Conservation (phyloP, 2,329 filamentous ascomycete species). For the Zymoseptoria crescenta region DNA sequence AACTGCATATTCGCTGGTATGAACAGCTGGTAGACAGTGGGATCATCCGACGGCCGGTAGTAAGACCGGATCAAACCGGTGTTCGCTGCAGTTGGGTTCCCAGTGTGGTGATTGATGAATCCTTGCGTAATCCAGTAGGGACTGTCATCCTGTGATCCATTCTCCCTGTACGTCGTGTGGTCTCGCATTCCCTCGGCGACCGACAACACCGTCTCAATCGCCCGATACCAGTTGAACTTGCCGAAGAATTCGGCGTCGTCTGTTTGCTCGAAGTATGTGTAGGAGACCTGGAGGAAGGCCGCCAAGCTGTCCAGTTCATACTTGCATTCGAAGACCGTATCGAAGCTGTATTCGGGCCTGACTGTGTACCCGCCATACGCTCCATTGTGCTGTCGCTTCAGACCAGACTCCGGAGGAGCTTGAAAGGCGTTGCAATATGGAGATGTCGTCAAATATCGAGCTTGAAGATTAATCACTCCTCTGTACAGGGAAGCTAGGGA, state of each 20-base stretch:
- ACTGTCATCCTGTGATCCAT: constrained; percentile 7
- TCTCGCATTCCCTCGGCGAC: constrained; percentile 11
- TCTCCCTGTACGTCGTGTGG: constrained; percentile 8
- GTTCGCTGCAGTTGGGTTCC: constrained; percentile 38
- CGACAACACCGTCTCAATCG: constrained; percentile 8
- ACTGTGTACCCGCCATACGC: constrained; percentile 33
- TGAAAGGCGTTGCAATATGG: constrained; percentile 47
- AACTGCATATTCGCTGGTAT: constrained; percentile 61
- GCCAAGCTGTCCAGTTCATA: constrained; percentile 45
- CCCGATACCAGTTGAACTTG: constrained; percentile 11
- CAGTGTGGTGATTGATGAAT: constrained; percentile 34
- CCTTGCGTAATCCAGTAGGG: constrained; percentile 7
- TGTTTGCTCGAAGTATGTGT: constrained; percentile 41
- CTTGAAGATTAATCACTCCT: constrained; percentile 62
- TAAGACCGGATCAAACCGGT: constrained; percentile 41
- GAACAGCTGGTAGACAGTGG: constrained; percentile 40
- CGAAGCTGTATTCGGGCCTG: constrained; percentile 33
- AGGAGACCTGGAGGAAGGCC: constrained; percentile 41
- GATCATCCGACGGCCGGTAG: constrained; percentile 43
- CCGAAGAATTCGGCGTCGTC: constrained; percentile 16
- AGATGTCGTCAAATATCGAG: constrained; percentile 55
- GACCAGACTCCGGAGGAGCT: constrained; percentile 28
- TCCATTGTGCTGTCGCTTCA: constrained; percentile 28
- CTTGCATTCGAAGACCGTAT: constrained; percentile 45
- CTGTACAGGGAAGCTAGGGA: constrained; percentile 59